phyloP scores from a whole-genome alignment of 805 yeast species.

The Candida alai region DNA sequence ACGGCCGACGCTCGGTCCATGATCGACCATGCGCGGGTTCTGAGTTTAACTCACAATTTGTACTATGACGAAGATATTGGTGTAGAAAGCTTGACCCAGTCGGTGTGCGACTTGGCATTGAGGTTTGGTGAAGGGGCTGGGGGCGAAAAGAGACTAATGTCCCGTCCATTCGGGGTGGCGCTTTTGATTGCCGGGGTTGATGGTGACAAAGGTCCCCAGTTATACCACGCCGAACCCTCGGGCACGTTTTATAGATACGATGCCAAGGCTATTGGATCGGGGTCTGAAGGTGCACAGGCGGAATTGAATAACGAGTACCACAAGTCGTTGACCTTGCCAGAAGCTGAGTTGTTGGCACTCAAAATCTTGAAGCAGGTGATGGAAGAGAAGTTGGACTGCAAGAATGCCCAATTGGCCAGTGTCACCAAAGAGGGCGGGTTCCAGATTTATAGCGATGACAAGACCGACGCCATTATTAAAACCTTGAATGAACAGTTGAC shows the following conservation, averaged over 20 bases:
- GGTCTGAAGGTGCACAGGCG: constrained; percentile 98
- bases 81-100: constrained; percentile 91
- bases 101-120: constrained; percentile 94
- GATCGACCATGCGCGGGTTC: constrained; percentile 97
- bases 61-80: constrained; percentile 90
- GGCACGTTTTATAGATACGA: constrained; percentile 97
- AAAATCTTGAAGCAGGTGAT: constrained; percentile 94
- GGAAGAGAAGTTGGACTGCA: constrained; percentile 97
- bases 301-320: constrained; percentile 97
- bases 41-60: constrained; percentile 79
- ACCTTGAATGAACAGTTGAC: constrained; percentile 67
- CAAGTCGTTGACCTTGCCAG: constrained; percentile 81
- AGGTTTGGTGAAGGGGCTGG: constrained; percentile 97
- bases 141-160: constrained; percentile 93
- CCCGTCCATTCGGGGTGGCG: constrained; percentile 99
- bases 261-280: constrained; percentile 98
- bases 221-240: constrained; percentile 98
- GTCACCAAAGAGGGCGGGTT: constrained; percentile 87
- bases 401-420: constrained; percentile 91
- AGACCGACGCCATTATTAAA: constrained; percentile 77
- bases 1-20: constrained; percentile 98
- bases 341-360: constrained; percentile 86
- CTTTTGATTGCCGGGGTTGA: constrained; percentile 92
- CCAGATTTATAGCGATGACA: constrained; percentile 75
- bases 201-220: constrained; percentile 89